Conservation (phyloP, 2,329 filamentous ascomycete species). For the Bipolaris sorokiniana region DNA sequence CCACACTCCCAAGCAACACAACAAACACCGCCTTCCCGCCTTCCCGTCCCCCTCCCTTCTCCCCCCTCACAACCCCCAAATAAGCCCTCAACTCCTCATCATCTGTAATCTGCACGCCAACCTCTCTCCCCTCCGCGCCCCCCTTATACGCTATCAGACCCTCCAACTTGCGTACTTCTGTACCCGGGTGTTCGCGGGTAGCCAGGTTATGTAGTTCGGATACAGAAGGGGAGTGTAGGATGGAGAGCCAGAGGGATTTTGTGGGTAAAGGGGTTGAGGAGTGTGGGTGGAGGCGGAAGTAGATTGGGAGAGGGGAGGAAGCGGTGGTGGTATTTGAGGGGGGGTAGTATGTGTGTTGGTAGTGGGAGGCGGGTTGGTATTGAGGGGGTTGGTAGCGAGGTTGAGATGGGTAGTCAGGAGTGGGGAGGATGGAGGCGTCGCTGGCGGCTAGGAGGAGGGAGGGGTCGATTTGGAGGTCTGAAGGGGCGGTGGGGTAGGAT, state of each 20-base stretch:
- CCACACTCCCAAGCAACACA: constrained; percentile 37
- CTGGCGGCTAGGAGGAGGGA: constrained; percentile 65
- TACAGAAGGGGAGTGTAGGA: constrained; percentile 64
- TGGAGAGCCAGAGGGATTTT: constrained; percentile 68
- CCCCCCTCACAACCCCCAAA: constrained; percentile 62
- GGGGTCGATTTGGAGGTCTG: constrained; percentile 68
- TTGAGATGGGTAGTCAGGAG: constrained; percentile 27
- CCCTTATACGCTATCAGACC: constrained; percentile 63
- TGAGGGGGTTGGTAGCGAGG: constrained; percentile 28
- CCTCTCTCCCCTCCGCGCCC: constrained; percentile 58
- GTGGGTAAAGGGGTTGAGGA: constrained; percentile 60
- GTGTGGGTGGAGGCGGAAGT: constrained; percentile 38
- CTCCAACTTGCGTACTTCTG: constrained; percentile 66
- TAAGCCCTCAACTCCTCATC: constrained; percentile 77
- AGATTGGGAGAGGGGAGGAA: constrained; percentile 62
- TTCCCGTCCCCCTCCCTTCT: constrained; percentile 9
- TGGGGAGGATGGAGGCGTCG: constrained; percentile 50
- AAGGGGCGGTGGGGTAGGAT: constrained; percentile 19
- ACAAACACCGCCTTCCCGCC: constrained; percentile 62
- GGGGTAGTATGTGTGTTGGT: constrained; percentile 5
- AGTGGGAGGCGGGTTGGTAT: constrained; percentile 36
- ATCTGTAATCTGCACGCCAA: constrained; percentile 69
- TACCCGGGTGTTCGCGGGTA: constrained; percentile 65
- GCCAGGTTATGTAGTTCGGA: constrained; percentile 69
- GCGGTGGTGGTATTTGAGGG: constrained; percentile 16